Base-by-base conservation (phyloP, 176 grass and related monocot species). In the Rhynchospora pubera region DNA sequence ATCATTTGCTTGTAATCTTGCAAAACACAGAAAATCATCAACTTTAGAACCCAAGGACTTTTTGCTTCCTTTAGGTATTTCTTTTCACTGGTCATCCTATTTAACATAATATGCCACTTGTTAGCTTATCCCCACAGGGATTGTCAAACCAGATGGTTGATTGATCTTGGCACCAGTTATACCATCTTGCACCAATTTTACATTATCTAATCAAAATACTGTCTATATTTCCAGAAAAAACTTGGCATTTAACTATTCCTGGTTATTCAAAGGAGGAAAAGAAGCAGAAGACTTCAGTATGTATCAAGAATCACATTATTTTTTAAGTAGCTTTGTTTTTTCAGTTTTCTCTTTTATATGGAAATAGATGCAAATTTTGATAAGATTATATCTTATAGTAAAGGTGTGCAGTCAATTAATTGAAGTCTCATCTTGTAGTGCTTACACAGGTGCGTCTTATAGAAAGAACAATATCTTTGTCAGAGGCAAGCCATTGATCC, bases 11-110 rank as follows among this genome's bases (percentile, higher is more conserved):
- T 91, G 91, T 62, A 85, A 59, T 80, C 91, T 99, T 80, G 93
- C 97, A 78, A 99, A 99, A 77, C 97, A 99, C 65, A 83, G 97
- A 62, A 93, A 96, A 83, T 99, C 97, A 18, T 93, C 92, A 23
- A 86, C 85, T 69, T 77, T 99, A 55, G 97, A 99, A 81, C 73
- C 89, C 4, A 99, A 99, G 80, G 97, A 99, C 80, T 83, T 99
- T 66, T 65, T 90, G 86, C 87, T 99, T 62, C 91, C 94, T 89
- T 78, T 99, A 89, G 91, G 97, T 99, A 66, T 75, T 85, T 85
- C 42, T 9, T 57, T 60, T 77, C 34, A 5, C 23, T 65, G 26
- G 22, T 28, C 0, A 55, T 52, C 57, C 56, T 78, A 62, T 18
- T 18, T 56, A 77, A 56, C 55, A 32, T 76, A 77, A 56, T 77